Conservation (phyloP, 192 early-diverging fungal species). For the Phycomyces blakesleeanus region DNA sequence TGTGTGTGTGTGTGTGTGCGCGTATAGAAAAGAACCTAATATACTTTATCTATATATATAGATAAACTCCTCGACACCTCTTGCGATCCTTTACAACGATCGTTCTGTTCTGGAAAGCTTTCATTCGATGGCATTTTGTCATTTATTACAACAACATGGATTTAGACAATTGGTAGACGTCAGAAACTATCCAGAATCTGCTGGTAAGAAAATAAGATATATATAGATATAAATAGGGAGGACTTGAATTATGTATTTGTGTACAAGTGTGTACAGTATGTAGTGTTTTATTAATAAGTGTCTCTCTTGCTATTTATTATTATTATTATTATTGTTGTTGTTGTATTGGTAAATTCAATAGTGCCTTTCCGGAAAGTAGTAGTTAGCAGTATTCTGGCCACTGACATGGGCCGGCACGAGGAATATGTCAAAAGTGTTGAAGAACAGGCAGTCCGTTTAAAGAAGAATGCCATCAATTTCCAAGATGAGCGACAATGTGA, state of each 20-base stretch:
- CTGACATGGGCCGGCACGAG: slow-evolving; percentile 79
- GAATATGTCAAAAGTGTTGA: slow-evolving; percentile 72
- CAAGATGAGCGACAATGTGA: slow-evolving; percentile 40
- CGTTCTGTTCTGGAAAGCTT: slow-evolving; percentile 95
- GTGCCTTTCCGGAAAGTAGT: slow-evolving; percentile 60
- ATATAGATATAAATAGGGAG: no score
- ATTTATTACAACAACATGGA: slow-evolving; percentile 50
- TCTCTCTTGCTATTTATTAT: background rate
- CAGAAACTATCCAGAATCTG: slow-evolving; percentile 1
- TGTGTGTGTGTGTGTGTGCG: no score
- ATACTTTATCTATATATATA: no score
- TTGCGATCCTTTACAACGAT: slow-evolving; percentile 91
- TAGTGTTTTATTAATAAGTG: no score
- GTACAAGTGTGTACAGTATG: no score
- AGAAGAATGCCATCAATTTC: slow-evolving; percentile 29
- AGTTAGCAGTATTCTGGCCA: slow-evolving; percentile 72
- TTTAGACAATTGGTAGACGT: slow-evolving; percentile 9
- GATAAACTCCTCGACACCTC: slow-evolving; percentile 70
- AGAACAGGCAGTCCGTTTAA: slow-evolving; percentile 55
- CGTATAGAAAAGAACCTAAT: no score
- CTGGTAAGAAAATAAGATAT: no score
- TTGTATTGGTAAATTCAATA: no score
- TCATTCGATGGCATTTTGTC: slow-evolving; percentile 77
- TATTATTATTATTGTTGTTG: background rate
- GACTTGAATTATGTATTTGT: no score